These are phyloP conservation scores for Salvia miltiorrhiza DNA, from an alignment of 257 asterid species.

Conservation along the genomic window DNA sequence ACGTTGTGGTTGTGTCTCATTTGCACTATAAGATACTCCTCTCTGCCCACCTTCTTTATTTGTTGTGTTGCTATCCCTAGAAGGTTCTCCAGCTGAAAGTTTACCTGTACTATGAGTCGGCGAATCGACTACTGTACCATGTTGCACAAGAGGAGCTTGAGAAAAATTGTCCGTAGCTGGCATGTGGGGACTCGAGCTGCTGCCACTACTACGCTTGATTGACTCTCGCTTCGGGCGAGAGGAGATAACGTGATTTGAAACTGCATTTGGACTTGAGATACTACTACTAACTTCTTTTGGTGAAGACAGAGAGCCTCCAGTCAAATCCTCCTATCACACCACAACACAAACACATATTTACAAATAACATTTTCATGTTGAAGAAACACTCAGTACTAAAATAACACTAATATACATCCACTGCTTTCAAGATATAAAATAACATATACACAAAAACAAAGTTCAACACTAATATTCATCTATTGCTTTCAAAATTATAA, in stretches of 20 bases:
- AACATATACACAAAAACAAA: too few species aligned
- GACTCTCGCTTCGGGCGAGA: constrained; percentile 47
- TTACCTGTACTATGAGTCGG: constrained; percentile 32
- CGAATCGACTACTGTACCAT: constrained; percentile 30
- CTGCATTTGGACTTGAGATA: constrained; percentile 35
- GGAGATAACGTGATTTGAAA: constrained; percentile 31
- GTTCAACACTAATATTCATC: too few species aligned
- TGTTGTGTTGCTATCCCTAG: constrained; percentile 28
- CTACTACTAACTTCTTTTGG: constrained; percentile 37
- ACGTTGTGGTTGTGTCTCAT: constrained; percentile 53
- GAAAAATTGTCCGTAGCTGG: constrained; percentile 37
- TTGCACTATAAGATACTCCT: constrained; percentile 47
- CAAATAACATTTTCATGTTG: too few species aligned
- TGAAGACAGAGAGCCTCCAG: constrained; percentile 30
- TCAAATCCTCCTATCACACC: too few species aligned
- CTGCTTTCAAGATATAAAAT: too few species aligned
- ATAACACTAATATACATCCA: too few species aligned
- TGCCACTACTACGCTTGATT: constrained; percentile 46
- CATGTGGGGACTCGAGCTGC: constrained; percentile 33
- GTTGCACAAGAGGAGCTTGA: constrained; percentile 33
- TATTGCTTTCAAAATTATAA: too few species aligned
- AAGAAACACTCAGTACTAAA: too few species aligned
- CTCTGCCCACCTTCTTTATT: constrained; percentile 52
- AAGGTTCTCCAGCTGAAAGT: constrained; percentile 33
- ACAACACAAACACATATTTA: too few species aligned